Conservation (phyloP, 2,329 filamentous ascomycete species). For the Fusarium coffeatum region DNA sequence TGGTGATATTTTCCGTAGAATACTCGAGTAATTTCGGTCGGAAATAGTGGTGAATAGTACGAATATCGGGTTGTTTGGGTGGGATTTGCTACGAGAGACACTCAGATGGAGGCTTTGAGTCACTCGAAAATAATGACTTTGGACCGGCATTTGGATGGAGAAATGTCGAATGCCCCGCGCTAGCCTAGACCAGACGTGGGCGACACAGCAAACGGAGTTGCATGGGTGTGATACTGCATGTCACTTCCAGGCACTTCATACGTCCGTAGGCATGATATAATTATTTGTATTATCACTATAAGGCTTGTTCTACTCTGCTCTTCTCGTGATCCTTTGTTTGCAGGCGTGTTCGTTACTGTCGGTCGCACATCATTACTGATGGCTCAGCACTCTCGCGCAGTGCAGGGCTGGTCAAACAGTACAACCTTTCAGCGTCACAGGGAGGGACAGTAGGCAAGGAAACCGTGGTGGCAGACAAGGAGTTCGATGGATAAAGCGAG, state of each 20-base stretch:
- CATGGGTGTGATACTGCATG: conserved; percentile 1
- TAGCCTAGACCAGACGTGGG: conserved; percentile 35
- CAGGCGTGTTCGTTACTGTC: not conserved
- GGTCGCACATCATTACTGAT: not conserved
- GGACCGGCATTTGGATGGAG: conserved; percentile 40
- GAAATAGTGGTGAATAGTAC: conserved; percentile 1
- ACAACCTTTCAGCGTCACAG: not conserved
- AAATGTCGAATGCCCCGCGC: conserved; percentile 50
- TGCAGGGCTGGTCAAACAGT: not conserved
- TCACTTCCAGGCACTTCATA: not conserved
- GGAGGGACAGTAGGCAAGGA: not conserved
- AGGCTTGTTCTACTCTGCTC: not conserved
- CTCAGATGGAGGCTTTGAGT: conserved; percentile 48
- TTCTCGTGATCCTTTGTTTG: not conserved
- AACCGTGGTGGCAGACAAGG: not conserved
- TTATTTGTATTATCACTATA: not conserved
- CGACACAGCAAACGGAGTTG: conserved; percentile 11
- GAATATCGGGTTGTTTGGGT: conserved; percentile 3
- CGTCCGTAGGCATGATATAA: not conserved
- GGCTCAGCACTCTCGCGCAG: not conserved
- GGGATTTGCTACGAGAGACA: conserved; percentile 22
- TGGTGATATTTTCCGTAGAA: not conserved
- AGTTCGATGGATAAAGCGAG: no score
- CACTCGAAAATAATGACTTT: conserved; percentile 49
- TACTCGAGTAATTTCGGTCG: not conserved